A percentile compares a stretch with the other conserved stretches of the same genome.
phyloP scores from a whole-genome alignment of 371 early-diverging fungal species.

The Actinomortierella wolfii region DNA sequence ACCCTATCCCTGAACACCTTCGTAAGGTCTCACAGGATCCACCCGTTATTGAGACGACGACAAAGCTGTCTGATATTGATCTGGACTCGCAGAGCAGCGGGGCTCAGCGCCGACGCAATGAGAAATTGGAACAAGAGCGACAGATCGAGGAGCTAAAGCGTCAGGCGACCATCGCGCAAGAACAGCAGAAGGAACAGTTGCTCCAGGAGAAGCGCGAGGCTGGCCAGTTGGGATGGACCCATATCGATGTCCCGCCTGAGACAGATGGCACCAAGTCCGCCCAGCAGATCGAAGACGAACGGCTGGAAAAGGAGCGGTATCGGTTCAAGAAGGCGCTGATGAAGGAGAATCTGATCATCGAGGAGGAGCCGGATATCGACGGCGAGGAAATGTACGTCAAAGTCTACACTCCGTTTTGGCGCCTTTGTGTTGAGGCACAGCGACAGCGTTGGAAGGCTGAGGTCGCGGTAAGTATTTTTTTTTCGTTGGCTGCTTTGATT shows the following conservation, averaged over 20 bases:
- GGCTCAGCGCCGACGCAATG: slow-evolving; percentile 11
- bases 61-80: slow-evolving; percentile 21
- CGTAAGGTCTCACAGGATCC: slow-evolving; percentile 27
- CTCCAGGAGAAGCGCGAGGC: background rate
- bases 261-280: slow-evolving; percentile 1
- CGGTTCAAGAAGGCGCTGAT: slow-evolving; percentile 50
- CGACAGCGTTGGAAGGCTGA: slow-evolving; percentile 33
- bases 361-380: slow-evolving; percentile 48
- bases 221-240: background rate
- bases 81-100: slow-evolving; percentile 15
- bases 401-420: slow-evolving; percentile 53
- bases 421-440: slow-evolving; percentile 52
- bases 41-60: slow-evolving; percentile 8
- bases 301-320: slow-evolving; percentile 14
- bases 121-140: slow-evolving; percentile 8
- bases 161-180: background rate
- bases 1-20: slow-evolving; percentile 34
- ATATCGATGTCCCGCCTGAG: slow-evolving; percentile 13
- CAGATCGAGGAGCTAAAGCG: slow-evolving; percentile 4
- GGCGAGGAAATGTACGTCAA: slow-evolving; percentile 52
- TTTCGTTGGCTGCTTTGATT: background rate
- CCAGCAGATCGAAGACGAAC: slow-evolving; percentile 23
- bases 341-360: slow-evolving; percentile 48
- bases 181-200: slow-evolving; percentile 1
- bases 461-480: slow-evolving; percentile 24